A percentile compares a stretch with the other conserved stretches of the same genome.
Conservation (phyloP, 495 filamentous ascomycete species). For the Hypoxylon crocopeplum region DNA sequence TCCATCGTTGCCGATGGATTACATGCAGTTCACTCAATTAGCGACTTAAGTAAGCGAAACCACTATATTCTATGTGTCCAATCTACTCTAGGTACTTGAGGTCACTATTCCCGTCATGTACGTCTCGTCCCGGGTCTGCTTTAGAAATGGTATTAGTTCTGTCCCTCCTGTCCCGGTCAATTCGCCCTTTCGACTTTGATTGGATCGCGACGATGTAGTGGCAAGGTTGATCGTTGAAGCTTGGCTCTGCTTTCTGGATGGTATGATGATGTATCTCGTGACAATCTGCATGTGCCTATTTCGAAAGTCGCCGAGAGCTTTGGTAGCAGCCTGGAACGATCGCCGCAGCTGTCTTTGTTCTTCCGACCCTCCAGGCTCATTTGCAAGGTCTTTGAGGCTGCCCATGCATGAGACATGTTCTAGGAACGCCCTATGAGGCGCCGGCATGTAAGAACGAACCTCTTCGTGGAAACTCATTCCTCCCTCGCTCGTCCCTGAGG, state of each 20-base stretch:
- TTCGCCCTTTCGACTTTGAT: conserved; percentile 50
- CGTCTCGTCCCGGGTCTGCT: conserved; percentile 93
- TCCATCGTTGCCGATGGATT: too few species aligned
- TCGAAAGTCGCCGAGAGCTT: conserved; percentile 80
- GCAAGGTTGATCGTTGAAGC: conserved; percentile 66
- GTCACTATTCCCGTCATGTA: conserved; percentile 74
- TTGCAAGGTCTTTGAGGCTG: conserved; percentile 75
- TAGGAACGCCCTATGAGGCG: conserved; percentile 80
- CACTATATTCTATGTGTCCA: too few species aligned
- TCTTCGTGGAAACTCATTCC: conserved; percentile 90
- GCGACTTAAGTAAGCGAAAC: too few species aligned
- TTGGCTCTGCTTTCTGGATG: conserved; percentile 46
- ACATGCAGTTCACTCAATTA: too few species aligned
- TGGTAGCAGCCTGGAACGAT: conserved; percentile 81
- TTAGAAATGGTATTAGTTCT: conserved; percentile 88
- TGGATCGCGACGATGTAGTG: conserved; percentile 53
- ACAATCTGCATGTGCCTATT: conserved; percentile 94
- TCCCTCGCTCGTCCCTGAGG: conserved; percentile 73
- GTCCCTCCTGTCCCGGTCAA: conserved; percentile 90
- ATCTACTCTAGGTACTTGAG: background rate
- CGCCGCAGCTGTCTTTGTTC: conserved; percentile 65
- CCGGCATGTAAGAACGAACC: conserved; percentile 93
- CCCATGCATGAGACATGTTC: conserved; percentile 73
- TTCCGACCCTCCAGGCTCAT: conserved; percentile 48
- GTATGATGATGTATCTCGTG: conserved; percentile 88